Percentiles rank a stretch among this genome's conserved stretches.
Evolutionary conservation across 2,329 filamentous ascomycete species (phyloP).

Genomic region (Ascocoryne sarcoides): DNA sequence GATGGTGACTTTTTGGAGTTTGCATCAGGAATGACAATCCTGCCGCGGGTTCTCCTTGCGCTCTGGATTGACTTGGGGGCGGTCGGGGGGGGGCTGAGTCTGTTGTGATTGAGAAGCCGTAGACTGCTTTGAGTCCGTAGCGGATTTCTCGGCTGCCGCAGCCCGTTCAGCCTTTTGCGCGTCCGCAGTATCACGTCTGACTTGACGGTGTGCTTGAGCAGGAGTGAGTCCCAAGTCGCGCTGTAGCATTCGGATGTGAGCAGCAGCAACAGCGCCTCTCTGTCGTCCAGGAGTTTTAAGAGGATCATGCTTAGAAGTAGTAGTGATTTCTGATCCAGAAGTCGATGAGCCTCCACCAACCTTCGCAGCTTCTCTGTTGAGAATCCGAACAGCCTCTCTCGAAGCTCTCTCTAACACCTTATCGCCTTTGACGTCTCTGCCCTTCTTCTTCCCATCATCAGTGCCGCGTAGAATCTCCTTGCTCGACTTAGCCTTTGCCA

Average conservation of each 20-base stretch:
- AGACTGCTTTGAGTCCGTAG: constrained; percentile 7
- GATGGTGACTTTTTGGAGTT: constrained; percentile 13
- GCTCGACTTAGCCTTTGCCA: constrained; percentile 41
- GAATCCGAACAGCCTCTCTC: constrained; percentile 54
- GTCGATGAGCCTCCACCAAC: constrained; percentile 27
- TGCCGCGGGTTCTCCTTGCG: constrained; percentile 28
- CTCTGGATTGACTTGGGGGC: constrained; percentile 23
- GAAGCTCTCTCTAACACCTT: constrained; percentile 54
- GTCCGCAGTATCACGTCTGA: constrained; percentile 41
- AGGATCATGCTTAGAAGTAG: constrained; percentile 43
- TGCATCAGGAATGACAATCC: constrained; percentile 28
- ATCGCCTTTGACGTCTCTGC: constrained; percentile 55
- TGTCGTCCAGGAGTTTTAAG: constrained; percentile 33
- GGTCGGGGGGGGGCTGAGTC: constrained; percentile 18
- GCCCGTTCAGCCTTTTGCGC: constrained; percentile 24
- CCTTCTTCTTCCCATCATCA: constrained; percentile 43
- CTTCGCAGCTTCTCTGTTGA: constrained; percentile 50
- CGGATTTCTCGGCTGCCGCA: constrained; percentile 15
- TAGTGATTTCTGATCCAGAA: constrained; percentile 26
- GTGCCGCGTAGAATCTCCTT: constrained; percentile 38
- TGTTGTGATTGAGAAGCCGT: constrained; percentile 2
- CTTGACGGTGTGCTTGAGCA: constrained; percentile 51
- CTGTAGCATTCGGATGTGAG: constrained; percentile 56
- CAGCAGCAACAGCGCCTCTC: constrained; percentile 41
- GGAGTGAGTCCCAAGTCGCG: constrained; percentile 57